A percentile compares a stretch with the other conserved stretches of the same genome.
Conservation (phyloP, 148 eudicot species). For the Amaranthus hypochondriacus region DNA sequence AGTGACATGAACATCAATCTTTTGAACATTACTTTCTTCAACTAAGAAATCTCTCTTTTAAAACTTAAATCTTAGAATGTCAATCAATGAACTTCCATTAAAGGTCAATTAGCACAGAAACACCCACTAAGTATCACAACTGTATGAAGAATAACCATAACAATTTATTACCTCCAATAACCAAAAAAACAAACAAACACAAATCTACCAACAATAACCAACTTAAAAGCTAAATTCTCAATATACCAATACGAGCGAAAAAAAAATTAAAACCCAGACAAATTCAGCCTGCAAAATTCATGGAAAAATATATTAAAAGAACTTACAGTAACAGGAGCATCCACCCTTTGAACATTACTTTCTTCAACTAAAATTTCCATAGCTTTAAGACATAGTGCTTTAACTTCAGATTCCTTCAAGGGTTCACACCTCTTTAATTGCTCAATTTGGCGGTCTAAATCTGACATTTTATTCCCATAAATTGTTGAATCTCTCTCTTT, state of each 20-base stretch:
- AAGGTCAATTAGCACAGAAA: too few species aligned
- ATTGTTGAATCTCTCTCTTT: too few species aligned
- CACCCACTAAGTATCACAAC: too few species aligned
- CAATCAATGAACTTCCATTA: too few species aligned
- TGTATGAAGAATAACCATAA: too few species aligned
- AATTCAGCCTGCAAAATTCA: neutral
- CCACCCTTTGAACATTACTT: slow-evolving; percentile 87
- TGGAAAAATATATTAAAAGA: neutral
- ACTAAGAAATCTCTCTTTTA: slow-evolving; percentile 24
- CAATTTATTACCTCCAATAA: neutral
- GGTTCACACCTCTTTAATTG: slow-evolving; percentile 82
- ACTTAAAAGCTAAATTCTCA: neutral
- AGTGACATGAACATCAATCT: slow-evolving; percentile 91
- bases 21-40: slow-evolving; percentile 88
- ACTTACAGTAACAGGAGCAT: slow-evolving; percentile 90
- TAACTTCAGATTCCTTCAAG: slow-evolving; percentile 73
- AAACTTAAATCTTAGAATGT: too few species aligned
- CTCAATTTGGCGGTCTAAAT: slow-evolving; percentile 90
- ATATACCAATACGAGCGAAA: neutral
- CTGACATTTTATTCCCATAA: slow-evolving; percentile 49
- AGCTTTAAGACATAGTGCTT: slow-evolving; percentile 81
- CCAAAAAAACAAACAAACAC: neutral
- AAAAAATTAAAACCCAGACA: neutral
- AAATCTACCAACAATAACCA: neutral
- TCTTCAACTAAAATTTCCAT: slow-evolving; percentile 90